Base-by-base conservation (phyloP, 2,329 filamentous ascomycete species). In the Colletotrichum tofieldiae region DNA sequence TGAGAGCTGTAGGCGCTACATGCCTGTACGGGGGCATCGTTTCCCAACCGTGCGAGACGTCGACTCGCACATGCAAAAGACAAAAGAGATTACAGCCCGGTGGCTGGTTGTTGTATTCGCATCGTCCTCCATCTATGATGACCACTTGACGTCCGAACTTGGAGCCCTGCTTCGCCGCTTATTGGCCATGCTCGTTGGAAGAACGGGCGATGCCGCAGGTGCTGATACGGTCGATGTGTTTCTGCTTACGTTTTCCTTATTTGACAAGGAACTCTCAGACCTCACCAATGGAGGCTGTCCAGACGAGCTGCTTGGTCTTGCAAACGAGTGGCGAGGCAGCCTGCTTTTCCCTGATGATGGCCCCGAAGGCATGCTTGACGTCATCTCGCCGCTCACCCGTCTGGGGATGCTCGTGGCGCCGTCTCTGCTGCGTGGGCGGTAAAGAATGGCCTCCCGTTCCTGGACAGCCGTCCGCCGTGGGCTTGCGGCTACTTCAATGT, bases 401-500 rank as follows among this genome's bases (percentile, higher is more conserved):
- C 84, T 79, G 5, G 85, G 84, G 20, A 85, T 82, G 54, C 79
- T 81, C n/a, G 82, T 84, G 14, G 81, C 79, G 0, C 83, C 81
- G 60, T 85, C 84, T 41, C 82, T 78, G 75, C 84, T 85, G 11
- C 81, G 79, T 1, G 85, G 85, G 23, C 84, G 80, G 71, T 86
- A 85, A 3, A 84, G 62, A 41, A 79, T 75, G 32, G 78, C 77
- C 18, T 86, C 85, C 14, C 84, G 84, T 62, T 86, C 84, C 51
- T 85, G 78, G 3, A 78, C 74, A 3, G 76, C 76, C 8, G 79
- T 75, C 58, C 84, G 80, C 8, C 84, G 79, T 8, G 86, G 85
- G 62, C 83, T 87, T 49, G 87, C 83, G 2, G 88, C 87, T 9
- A 90, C 84, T 74, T 90, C 88, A 67, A 90, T 86, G 67, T 84